Conservation (phyloP, 2,329 filamentous ascomycete species). For the Botryotinia globosa region DNA sequence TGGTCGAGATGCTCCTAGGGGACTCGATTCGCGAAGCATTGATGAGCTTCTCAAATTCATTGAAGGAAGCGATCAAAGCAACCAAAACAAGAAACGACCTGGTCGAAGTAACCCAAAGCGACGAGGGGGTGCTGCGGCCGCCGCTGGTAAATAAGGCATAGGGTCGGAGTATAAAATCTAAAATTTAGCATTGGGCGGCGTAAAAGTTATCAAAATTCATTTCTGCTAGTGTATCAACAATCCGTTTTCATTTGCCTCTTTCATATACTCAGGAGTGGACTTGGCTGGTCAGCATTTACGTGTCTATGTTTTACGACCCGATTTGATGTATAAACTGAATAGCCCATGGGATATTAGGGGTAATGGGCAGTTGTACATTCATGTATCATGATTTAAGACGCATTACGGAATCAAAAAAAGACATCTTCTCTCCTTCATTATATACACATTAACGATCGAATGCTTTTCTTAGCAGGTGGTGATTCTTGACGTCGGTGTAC, state of each 20-base stretch:
- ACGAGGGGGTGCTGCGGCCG: constrained; percentile 41
- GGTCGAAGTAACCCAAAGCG: constrained; percentile 56
- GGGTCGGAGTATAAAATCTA: constrained; percentile 9
- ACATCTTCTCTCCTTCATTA: constrained; percentile 5
- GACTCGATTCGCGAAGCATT: constrained; percentile 76
- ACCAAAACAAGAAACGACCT: constrained; percentile 53
- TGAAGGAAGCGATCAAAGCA: constrained; percentile 65
- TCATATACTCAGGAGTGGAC: neutral
- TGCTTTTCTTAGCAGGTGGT: neutral
- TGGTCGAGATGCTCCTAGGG: constrained; percentile 37
- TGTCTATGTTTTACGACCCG: constrained; percentile 10
- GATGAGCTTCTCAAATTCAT: constrained; percentile 95
- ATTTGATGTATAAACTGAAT: constrained; percentile 3
- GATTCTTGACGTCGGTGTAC: neutral
- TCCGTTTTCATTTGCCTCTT: constrained; percentile 3
- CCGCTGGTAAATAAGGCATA: constrained; percentile 14
- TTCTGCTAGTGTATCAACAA: constrained; percentile 17
- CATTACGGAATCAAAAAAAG: constrained; percentile 12
- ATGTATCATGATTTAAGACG: constrained; percentile 3
- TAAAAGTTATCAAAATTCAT: constrained; percentile 12
- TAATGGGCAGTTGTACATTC: constrained; percentile 4
- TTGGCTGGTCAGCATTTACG: neutral
- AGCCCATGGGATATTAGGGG: neutral
- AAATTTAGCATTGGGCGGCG: constrained; percentile 20
- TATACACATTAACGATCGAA: neutral